These are phyloP conservation scores for Zangia roseola DNA, from an alignment of 768 basidiomycete species.

Conservation along the genomic window DNA sequence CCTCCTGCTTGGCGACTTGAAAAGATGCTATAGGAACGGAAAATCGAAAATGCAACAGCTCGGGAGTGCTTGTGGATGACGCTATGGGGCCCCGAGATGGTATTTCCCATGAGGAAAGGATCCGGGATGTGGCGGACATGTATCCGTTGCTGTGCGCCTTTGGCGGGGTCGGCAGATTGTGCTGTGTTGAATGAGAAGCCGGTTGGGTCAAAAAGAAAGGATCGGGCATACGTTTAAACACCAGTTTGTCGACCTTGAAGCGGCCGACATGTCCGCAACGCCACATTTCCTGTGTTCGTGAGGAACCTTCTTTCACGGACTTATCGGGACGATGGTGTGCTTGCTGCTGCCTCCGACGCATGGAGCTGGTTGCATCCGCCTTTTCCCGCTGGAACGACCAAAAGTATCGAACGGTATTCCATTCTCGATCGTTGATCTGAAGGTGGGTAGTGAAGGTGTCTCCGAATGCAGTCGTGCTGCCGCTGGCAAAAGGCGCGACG, in stretches of 20 bases:
- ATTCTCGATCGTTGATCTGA: constrained; percentile 40
- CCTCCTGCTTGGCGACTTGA: constrained; percentile 14
- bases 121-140: constrained; percentile 57
- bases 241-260: constrained; percentile 56
- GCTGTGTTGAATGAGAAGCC: constrained; percentile 24
- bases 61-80: constrained; percentile 84
- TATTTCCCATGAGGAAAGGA: constrained; percentile 41
- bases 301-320: constrained; percentile 16
- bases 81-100: constrained; percentile 54
- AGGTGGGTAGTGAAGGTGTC: constrained; percentile 42
- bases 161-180: constrained; percentile 45
- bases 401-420: constrained; percentile 41
- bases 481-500: constrained; percentile 18
- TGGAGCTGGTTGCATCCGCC: constrained; percentile 32
- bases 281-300: constrained; percentile 60
- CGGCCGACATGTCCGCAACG: constrained; percentile 58
- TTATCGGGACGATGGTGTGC: constrained; percentile 14
- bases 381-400: constrained; percentile 64
- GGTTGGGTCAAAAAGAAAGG: constrained; percentile 22
- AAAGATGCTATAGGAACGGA: constrained; percentile 52
- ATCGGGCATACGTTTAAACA: constrained; percentile 31
- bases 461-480: constrained; percentile 36
- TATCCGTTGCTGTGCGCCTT: constrained; percentile 67
- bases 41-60: constrained; percentile 75
- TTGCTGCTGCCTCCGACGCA: constrained; percentile 25